Base-by-base conservation (phyloP, 306 rosid genomes). In the Glycine tomentella region DNA sequence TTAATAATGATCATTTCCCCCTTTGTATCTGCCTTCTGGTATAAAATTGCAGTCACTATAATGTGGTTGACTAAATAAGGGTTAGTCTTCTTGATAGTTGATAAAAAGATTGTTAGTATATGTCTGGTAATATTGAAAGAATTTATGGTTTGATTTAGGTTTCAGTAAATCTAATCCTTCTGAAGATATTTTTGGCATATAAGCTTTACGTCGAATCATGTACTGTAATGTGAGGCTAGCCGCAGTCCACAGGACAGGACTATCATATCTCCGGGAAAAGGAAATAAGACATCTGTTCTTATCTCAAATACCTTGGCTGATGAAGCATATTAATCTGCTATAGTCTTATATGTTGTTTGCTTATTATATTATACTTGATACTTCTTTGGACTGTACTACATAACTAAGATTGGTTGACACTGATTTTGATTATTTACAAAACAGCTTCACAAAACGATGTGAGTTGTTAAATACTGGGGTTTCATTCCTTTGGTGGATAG, bases 401-500 rank as follows among this genome's bases (percentile, higher is more conserved):
- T 75, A 59, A 42, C 69, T 40, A 66, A 77, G 51, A 76, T 66
- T 72, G 74, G 69, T 55, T 65, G 48, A 74, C 63, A 84, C 87
- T 83, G 89, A 88, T 80, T 81, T 79, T 86, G 36, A 48, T 81
- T 57, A 14, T 85, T 53, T 69, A 20, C 79, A 76, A 44, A 49
- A 67, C 84, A 96, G 99, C 62, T 72, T 84, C 75, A 79, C 87
- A 9, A 92, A 86, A 84, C 94, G 91, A 80, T 92, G 97, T 46
- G 97, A 96, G 83, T 88, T 97, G 2, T 76, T 92, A 72, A 96
- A 93, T 80, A 96, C 97, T 7, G 83, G 95, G 88, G 88, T 82
- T 14, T 96, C 99, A 8, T 92, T 96, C 84, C 75, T 96, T 73
- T 96, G 99, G 99, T 96, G 99, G 97, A 85, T 93, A 70, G 82